Base-by-base conservation (phyloP, 2,329 filamentous ascomycete genomes). In the Parastagonospora avenae region DNA sequence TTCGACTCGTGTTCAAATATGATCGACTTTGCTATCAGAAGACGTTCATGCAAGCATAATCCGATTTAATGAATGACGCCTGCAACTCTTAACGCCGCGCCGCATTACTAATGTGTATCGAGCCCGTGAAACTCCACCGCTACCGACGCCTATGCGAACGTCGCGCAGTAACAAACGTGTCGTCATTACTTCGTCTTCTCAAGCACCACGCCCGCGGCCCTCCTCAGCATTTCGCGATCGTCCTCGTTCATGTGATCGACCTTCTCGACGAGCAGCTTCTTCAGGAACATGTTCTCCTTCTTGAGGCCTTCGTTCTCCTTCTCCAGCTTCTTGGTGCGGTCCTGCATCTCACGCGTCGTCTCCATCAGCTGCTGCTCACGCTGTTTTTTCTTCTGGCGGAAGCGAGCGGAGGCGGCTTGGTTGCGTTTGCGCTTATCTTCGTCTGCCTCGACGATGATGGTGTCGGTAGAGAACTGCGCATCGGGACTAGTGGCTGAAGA, bases 341-440 rank as follows among this genome's bases (percentile, higher is more conserved):
- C 89, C 27, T 85, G 85, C 76, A 93, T 90, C 62, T 95, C 91
- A 74, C 92, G 64, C 16, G 52, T 70, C 45, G 63, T 58, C 39
- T 73, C 70, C 43, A 71, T 46, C 48, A 95, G 85, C 8, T 90
- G 88, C 74, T 92, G 89, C 79, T 96, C 91, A 43, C 91, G 88
- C 77, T 94, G 90, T 85, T 96, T 96, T 87, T 96, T 96, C 85
- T 96, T 96, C 71, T 94, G 86, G 52, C 91, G 88, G 82, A 96
- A 96, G 42, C 91, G 88, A 14, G 91, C 91, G 60, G 88, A 92
- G 48, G 91, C 91, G 29, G 91, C 91, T 2, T 92, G 95, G 77
- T 96, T 96, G 58, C 91, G 86, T 52, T 91, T 86, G 42, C 91
- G 88, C 78, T 95, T 95, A 73, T 96, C 91, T 75, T 96, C 91